These are phyloP conservation scores for Penicillium soppii DNA, from an alignment of 495 filamentous ascomycete species.

Conservation along the genomic window DNA sequence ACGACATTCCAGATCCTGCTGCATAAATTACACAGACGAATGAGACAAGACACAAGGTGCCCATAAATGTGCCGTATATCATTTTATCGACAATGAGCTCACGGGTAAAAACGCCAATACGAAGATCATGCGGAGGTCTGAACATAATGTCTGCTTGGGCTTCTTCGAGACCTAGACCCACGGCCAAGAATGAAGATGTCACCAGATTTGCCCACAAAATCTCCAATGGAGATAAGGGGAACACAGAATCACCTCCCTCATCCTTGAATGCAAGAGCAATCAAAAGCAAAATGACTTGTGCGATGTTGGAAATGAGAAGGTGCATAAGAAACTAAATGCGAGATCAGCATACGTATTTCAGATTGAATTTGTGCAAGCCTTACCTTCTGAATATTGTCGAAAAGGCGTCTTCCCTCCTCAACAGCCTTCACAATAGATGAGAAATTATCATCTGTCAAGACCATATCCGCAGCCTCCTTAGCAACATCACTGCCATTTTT, in stretches of 20 bases:
- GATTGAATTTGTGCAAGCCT: not conserved
- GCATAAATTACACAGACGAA: slow-evolving; percentile 72
- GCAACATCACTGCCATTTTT: slow-evolving; percentile 84
- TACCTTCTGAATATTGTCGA: slow-evolving; percentile 77
- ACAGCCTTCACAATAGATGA: slow-evolving; percentile 72
- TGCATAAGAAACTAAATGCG: slow-evolving; percentile 62
- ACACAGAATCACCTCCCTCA: slow-evolving; percentile 60
- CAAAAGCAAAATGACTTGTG: slow-evolving; percentile 69
- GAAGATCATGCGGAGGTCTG: slow-evolving; percentile 66
- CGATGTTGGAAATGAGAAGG: slow-evolving; percentile 69
- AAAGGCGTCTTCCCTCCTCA: slow-evolving; percentile 70
- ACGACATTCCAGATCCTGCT: slow-evolving; percentile 52
- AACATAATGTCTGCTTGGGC: slow-evolving; percentile 67
- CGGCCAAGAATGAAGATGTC: slow-evolving; percentile 71
- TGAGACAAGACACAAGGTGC: slow-evolving; percentile 61
- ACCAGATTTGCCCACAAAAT: slow-evolving; percentile 80
- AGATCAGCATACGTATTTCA: not conserved
- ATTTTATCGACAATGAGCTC: slow-evolving; percentile 72
- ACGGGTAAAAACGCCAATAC: slow-evolving; percentile 66
- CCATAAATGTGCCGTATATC: slow-evolving; percentile 71
- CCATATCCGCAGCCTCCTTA: slow-evolving; percentile 83
- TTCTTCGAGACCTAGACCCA: slow-evolving; percentile 71
- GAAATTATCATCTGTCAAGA: slow-evolving; percentile 88
- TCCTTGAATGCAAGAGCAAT: slow-evolving; percentile 75
- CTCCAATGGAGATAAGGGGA: slow-evolving; percentile 71